phyloP scores from a whole-genome alignment of 2,329 filamentous ascomycete species.

The Talaromyces sp. region DNA sequence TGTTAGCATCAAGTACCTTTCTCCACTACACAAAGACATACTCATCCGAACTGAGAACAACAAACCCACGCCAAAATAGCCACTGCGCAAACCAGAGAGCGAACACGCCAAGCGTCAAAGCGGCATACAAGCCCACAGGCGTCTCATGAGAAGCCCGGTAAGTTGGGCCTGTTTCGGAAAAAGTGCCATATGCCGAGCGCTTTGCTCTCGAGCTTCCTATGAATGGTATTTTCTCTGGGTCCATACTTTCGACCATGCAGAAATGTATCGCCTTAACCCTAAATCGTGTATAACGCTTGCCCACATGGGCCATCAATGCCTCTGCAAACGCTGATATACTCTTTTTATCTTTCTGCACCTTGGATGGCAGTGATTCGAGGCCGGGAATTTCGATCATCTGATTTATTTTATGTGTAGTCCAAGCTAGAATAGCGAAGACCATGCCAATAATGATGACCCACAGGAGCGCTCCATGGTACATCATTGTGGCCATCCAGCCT shows the following conservation, averaged over 20 bases:
- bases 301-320: neutral
- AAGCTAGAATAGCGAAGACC: neutral
- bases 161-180: neutral
- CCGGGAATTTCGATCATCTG: neutral
- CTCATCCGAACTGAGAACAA: neutral
- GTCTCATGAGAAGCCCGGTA: neutral
- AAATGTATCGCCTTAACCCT: neutral
- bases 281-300: neutral
- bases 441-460: neutral
- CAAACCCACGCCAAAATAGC: constrained; percentile 4
- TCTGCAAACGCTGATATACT: neutral
- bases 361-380: neutral
- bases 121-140: neutral
- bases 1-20: neutral
- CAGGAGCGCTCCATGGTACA: neutral
- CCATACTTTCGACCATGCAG: neutral
- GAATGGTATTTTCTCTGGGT: neutral
- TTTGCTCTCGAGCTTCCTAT: neutral
- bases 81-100: neutral
- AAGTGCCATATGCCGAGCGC: neutral
- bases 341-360: neutral
- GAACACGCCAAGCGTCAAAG: neutral
- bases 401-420: neutral
- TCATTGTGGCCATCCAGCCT: neutral
- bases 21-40: neutral